Conservation (phyloP, 2,329 filamentous ascomycete genomes). For the Chalaropsis ovoidea region DNA sequence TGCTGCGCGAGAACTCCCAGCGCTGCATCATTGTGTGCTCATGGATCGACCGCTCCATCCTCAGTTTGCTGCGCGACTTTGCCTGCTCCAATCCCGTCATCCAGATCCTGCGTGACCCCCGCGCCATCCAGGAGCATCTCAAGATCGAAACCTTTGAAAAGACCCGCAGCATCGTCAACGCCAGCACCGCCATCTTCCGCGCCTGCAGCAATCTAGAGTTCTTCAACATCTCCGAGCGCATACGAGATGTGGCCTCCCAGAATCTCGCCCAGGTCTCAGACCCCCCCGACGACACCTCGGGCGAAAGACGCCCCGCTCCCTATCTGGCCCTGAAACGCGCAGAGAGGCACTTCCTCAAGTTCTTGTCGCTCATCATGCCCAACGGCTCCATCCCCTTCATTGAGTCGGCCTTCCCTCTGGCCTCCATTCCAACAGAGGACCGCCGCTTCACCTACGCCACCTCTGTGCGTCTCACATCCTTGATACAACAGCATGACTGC, state of each 20-base stretch:
- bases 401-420: constrained; percentile 56
- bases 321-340: constrained; percentile 58
- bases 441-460: constrained; percentile 58
- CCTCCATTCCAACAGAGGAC: constrained; percentile 49
- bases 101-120: constrained; percentile 55
- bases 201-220: constrained; percentile 65
- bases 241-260: constrained; percentile 28
- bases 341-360: constrained; percentile 59
- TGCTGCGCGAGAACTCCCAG: constrained; percentile 48
- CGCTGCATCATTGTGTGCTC: constrained; percentile 62
- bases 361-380: constrained; percentile 52
- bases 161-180: constrained; percentile 48
- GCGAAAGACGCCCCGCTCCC: constrained; percentile 41
- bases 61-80: constrained; percentile 51
- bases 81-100: constrained; percentile 58
- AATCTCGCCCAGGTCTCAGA: constrained; percentile 21
- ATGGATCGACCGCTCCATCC: constrained; percentile 55
- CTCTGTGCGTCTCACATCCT: constrained; percentile 48
- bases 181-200: constrained; percentile 49
- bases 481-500: constrained; percentile 38
- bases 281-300: constrained; percentile 27
- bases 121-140: constrained; percentile 55
- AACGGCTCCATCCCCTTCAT: constrained; percentile 46
- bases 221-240: constrained; percentile 58
- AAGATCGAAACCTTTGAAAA: constrained; percentile 46